A percentile compares a stretch with the other conserved stretches of the same genome.
Conservation (phyloP, 202 grass and related monocot species). For the Musa balbisiana region DNA sequence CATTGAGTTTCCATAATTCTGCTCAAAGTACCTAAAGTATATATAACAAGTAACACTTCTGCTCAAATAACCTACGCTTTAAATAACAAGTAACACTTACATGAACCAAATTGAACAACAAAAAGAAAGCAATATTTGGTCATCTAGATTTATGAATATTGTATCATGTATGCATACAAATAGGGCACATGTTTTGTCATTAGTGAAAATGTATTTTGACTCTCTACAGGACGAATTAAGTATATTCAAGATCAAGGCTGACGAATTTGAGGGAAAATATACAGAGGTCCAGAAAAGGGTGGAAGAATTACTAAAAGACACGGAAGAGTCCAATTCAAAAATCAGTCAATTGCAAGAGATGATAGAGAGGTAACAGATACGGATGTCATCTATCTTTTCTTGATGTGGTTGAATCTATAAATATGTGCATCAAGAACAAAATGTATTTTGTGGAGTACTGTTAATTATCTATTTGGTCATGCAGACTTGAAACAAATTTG, state of each 20-base stretch:
- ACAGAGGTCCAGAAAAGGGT: slow-evolving; percentile 45
- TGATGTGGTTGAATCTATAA: background rate
- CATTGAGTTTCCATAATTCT: background rate
- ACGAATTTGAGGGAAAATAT: slow-evolving; percentile 64
- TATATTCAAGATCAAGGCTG: slow-evolving; percentile 63
- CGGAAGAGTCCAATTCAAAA: slow-evolving; percentile 52
- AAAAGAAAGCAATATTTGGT: background rate
- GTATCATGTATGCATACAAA: slow-evolving; percentile 4
- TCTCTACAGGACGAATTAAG: slow-evolving; percentile 45
- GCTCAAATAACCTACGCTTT: no score
- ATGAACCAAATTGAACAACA: background rate
- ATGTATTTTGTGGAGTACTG: background rate
- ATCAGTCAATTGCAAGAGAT: slow-evolving; percentile 58
- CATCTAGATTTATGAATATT: background rate
- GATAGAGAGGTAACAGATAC: slow-evolving; percentile 54
- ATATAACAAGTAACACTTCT: background rate
- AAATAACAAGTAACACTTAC: slow-evolving; percentile 9
- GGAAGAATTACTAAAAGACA: slow-evolving; percentile 42
- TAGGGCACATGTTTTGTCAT: background rate
- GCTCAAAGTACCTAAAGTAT: slow-evolving; percentile 16
- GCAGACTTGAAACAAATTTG: slow-evolving; percentile 68
- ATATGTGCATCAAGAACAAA: background rate
- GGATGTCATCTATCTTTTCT: background rate
- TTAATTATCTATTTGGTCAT: slow-evolving; percentile 24
- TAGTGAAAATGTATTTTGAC: background rate